phyloP scores from a whole-genome alignment of 148 eudicot species.

The Rhododendron ovatum region DNA sequence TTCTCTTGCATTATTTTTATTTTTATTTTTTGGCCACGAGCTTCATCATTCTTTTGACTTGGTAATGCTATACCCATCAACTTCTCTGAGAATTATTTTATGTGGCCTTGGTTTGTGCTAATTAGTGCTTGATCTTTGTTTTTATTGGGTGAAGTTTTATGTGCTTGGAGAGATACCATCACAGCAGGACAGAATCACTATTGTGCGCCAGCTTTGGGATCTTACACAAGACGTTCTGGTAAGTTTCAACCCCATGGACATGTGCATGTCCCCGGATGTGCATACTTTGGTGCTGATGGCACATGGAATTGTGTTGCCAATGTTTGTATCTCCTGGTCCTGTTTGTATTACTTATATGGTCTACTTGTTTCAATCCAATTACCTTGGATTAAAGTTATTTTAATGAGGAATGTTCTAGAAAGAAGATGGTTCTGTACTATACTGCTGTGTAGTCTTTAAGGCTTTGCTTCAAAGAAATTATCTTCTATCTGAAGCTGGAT shows the following conservation, averaged over 20 bases:
- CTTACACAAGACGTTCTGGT: constrained; percentile 85
- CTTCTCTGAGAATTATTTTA: neutral
- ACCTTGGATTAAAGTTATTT: neutral
- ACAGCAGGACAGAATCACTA: constrained; percentile 72
- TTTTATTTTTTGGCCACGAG: neutral
- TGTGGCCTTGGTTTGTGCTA: neutral
- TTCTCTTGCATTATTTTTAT: neutral
- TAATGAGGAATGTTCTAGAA: neutral
- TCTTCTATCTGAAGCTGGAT: neutral
- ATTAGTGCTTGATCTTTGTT: constrained; percentile 15
- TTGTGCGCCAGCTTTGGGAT: constrained; percentile 90
- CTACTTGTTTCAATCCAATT: neutral
- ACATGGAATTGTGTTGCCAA: constrained; percentile 3
- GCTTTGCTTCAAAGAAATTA: neutral
- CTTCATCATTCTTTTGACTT: constrained; percentile 1
- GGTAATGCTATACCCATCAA: neutral
- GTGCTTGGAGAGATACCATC: constrained; percentile 98
- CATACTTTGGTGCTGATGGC: neutral
- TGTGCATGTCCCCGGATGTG: neutral
- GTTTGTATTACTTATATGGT: neutral
- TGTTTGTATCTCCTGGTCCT: neutral
- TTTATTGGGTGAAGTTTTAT: constrained; percentile 57
- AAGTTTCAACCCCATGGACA: constrained; percentile 9
- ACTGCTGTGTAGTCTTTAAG: neutral
- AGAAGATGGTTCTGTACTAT: neutral